Percentiles rank a stretch among this genome's conserved stretches.
Conservation (phyloP, 345 rosid species). For the Brassica cretica region DNA sequence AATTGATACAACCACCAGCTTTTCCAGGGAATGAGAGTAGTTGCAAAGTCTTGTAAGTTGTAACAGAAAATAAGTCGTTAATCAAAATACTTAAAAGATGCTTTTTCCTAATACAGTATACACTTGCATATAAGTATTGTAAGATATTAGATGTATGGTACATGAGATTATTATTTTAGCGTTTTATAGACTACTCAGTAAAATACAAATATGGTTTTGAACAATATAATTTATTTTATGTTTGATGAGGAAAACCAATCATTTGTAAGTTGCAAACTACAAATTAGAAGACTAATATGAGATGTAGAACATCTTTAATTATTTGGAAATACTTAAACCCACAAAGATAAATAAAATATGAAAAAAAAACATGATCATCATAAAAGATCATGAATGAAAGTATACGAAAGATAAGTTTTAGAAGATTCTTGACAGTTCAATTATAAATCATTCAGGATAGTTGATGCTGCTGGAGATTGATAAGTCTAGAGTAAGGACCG, state of each 20-base stretch:
- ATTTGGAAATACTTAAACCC: background rate
- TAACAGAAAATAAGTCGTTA: background rate
- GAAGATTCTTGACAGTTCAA: slow-evolving; percentile 8
- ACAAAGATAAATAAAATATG: background rate
- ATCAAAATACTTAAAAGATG: background rate
- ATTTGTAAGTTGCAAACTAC: background rate
- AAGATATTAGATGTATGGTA: background rate
- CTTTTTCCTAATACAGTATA: background rate
- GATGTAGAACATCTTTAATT: background rate
- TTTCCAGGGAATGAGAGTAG: no score
- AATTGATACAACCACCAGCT: no score
- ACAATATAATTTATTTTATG: background rate
- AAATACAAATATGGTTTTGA: background rate
- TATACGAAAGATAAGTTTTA: background rate
- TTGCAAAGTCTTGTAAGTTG: no score
- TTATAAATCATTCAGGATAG: background rate
- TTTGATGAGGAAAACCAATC: background rate
- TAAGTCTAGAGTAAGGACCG: slow-evolving; percentile 72
- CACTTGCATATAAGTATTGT: background rate
- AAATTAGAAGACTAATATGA: background rate
- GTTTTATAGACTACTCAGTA: no score
- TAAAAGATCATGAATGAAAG: background rate
- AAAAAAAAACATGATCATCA: background rate
- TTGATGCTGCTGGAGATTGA: slow-evolving; percentile 75
- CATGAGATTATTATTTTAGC: background rate